Evolutionary conservation across 2,329 filamentous ascomycete genomes (phyloP).

Genomic region (Colletotrichum caudatum): DNA sequence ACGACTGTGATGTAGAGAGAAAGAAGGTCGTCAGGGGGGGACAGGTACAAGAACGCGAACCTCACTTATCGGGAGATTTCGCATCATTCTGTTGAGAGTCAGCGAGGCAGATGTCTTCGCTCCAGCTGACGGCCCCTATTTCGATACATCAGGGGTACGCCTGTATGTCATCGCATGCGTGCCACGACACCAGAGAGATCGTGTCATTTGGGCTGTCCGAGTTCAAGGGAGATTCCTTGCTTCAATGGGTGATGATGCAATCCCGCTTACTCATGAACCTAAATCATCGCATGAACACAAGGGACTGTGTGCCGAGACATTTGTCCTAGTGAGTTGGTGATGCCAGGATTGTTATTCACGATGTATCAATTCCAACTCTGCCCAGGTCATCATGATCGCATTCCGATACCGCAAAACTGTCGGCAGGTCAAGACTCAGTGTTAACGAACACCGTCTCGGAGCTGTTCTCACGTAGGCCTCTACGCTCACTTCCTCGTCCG

Average conservation of each 20-base stretch:
- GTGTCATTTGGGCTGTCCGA: constrained; percentile 28
- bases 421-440: neutral
- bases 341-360: neutral
- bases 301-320: neutral
- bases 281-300: neutral
- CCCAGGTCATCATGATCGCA: neutral
- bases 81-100: constrained; percentile 25
- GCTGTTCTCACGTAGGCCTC: too few species aligned
- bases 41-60: neutral
- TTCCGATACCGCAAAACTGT: neutral
- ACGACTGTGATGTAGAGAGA: constrained; percentile 16
- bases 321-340: neutral
- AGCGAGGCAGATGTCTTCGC: constrained; percentile 29
- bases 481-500: neutral
- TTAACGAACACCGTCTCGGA: neutral
- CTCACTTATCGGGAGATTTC: neutral
- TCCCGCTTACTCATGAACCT: constrained; percentile 33
- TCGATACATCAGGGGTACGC: constrained; percentile 21
- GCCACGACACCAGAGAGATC: constrained; percentile 1
- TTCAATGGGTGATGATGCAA: neutral
- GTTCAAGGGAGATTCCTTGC: constrained; percentile 34
- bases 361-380: neutral
- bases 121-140: constrained; percentile 35
- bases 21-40: neutral
- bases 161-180: constrained; percentile 29